Evolutionary conservation across 441 rosid species (phyloP), one percentile per base, ranked within the genome.

Genomic region (Gossypium trilobum): DNA sequence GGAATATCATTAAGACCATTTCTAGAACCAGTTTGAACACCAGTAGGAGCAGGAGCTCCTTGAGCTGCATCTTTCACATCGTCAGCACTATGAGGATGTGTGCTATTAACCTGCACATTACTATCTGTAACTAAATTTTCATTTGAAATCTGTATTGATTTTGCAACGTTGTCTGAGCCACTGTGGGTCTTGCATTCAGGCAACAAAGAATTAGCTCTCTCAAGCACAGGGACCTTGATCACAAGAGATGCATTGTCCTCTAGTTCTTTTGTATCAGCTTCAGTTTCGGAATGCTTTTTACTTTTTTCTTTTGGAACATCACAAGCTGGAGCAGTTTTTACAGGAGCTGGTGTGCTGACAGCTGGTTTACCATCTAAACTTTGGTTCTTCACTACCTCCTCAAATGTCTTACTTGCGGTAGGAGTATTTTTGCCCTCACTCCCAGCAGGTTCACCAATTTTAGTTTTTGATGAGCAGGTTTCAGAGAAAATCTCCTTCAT

Each of bases 401-500:
- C 52, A 56, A 66, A 2, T 0, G n/a, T 68, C 80, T 74, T 73
- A 72, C 79, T 46, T 4, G 73, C 55, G 48, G 58, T 14, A 44
- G 71, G 56, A 67, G 70, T 22, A 76, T 70, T 81, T 74, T 69
- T 78, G 48, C 17, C 68, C 44, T 84, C 87, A 72, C 11, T 76
- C 68, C 48, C 77, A 65, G 83, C 77, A 63, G 83, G 67, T 60
- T 88, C 93, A 3, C 79, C 82, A 57, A 62, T 61, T 81, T 79
- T 90, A 75, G 72, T 73, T 80, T 87, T 90, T 27, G 84, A 73
- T 16, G 85, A 76, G 78, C 88, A 84, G 80, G 88, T 81, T 81
- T 86, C 95, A 14, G 95, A 88, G 75, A 88, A 90, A 6, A 88
- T 87, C 78, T 88, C 91, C 85, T 90, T 90, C 90, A 90, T 90